These are phyloP conservation scores for Allodekkera sacchari DNA, from an alignment of 805 yeast genomes.

Conservation along the genomic window DNA sequence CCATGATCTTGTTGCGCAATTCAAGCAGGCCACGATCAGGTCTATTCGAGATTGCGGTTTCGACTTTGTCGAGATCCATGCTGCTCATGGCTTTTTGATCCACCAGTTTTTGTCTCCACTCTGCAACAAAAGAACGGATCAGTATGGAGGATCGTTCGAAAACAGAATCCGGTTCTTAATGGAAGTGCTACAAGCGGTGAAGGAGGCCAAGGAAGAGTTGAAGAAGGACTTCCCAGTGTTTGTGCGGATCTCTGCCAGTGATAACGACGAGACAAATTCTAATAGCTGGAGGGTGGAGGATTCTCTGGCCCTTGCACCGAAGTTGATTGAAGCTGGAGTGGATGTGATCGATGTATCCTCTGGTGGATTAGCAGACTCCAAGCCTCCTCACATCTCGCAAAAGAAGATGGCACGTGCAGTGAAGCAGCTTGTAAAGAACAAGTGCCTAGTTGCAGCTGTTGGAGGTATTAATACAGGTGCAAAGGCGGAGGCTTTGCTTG, in stretches of 20 bases:
- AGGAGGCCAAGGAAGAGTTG: conserved; percentile 4
- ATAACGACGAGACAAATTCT: conserved; percentile 28
- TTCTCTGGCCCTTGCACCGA: conserved; percentile 31
- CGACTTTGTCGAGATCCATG: conserved; percentile 33
- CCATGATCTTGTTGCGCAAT: not conserved
- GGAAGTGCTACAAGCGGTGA: conserved; percentile 30
- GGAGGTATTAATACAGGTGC: conserved; percentile 32
- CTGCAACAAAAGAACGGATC: conserved; percentile 35
- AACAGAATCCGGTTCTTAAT: conserved; percentile 29
- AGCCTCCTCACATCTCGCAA: conserved; percentile 28
- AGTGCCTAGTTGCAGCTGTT: conserved; percentile 35
- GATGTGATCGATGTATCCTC: conserved; percentile 48
- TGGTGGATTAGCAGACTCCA: conserved; percentile 34
- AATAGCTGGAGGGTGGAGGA: conserved; percentile 38
- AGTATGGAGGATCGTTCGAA: conserved; percentile 45
- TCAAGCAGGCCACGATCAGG: conserved; percentile 2
- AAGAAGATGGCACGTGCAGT: conserved; percentile 32
- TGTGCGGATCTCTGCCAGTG: conserved; percentile 39
- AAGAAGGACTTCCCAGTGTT: conserved; percentile 33
- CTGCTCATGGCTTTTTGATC: conserved; percentile 32
- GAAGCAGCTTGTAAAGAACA: conserved; percentile 37
- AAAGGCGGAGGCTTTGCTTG: conserved; percentile 32
- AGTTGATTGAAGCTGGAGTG: conserved; percentile 33
- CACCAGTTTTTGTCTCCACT: conserved; percentile 29
- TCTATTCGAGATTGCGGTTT: conserved; percentile 19